Evolutionary conservation across 768 basidiomycete genomes (phyloP), one percentile per base, ranked within the genome.

Genomic region (Coprinopsis strossmayeri): DNA sequence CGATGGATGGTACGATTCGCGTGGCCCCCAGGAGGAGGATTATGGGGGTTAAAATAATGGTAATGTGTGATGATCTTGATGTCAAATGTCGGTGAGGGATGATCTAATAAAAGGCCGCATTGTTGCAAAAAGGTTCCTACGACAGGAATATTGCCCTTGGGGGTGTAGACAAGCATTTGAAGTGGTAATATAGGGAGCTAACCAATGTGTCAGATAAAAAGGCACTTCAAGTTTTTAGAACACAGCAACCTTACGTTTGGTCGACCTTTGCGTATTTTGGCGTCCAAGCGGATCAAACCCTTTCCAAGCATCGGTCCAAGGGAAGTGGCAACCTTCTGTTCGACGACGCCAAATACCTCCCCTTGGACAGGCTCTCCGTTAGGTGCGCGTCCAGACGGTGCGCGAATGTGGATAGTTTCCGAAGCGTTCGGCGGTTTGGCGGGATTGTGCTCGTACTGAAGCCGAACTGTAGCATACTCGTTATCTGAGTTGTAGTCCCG

Each of bases 41-140:
- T 82, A 64, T 98, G 96, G 1, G 94, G 92, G 60, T 99, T 99
- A 48, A 70, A 76, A 66, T 96, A 97, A 56, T 78, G 79, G 54
- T 73, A 76, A 58, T 81, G 78, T 30, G 72, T 68, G 26, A 81
- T 73, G 41, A 75, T 80, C 58, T 74, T 76, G 57, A 67, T 60
- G 53, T 88, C 82, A 59, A 79, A 84, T 11, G 81, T 77, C 3
- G 79, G 70, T 15, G 78, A 67, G 1, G 96, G 95, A 57, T 96
- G 85, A 58, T 90, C 83, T 40, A 98, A 79, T 45, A 86, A 71
- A 5, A 93, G 69, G 34, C 76, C 76, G 51, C 76, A 75, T 49
- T 79, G 73, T 20, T 81, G 77, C 43, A 98, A 76, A 58, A 82
- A 82, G 58, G 80, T 73, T 53, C 89, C 83, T 53, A 99, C 86